These are phyloP conservation scores for Geranomyces michiganensis DNA, from an alignment of 192 early-diverging fungal species.

Conservation along the genomic window DNA sequence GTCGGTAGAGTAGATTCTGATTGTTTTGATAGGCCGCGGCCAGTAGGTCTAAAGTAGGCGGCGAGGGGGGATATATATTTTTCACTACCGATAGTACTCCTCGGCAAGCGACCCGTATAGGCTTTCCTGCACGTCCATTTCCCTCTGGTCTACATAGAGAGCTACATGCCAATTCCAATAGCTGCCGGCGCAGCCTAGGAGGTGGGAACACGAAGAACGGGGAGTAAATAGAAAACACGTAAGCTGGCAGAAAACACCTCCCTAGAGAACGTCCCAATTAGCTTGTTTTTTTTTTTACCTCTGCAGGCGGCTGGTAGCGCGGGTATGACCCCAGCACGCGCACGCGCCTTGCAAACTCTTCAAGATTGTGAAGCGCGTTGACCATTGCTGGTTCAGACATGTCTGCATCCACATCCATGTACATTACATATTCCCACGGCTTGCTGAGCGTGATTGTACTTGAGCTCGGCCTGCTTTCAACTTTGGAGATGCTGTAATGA, in stretches of 20 bases:
- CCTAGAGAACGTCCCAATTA: too few relatives aligned
- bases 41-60: too few relatives aligned
- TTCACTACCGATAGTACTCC: too few relatives aligned
- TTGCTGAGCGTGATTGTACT: constrained; percentile 30
- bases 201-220: background rate
- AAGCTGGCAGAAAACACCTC: too few relatives aligned
- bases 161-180: constrained; percentile 4
- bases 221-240: background rate
- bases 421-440: constrained; percentile 46
- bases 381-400: constrained; percentile 21
- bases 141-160: too few relatives aligned
- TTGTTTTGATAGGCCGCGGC: too few relatives aligned
- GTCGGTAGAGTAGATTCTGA: too few relatives aligned
- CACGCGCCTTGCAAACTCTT: constrained; percentile 38
- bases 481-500: constrained; percentile 37
- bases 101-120: too few relatives aligned
- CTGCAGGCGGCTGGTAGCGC: constrained; percentile 30
- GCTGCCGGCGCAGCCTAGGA: background rate
- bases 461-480: constrained; percentile 42
- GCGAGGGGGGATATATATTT: too few relatives aligned
- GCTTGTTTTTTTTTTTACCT: too few relatives aligned
- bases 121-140: too few relatives aligned
- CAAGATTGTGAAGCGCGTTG: constrained; percentile 37
- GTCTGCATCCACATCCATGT: constrained; percentile 40
- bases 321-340: constrained; percentile 41